Evolutionary conservation across 2,329 filamentous ascomycete genomes (phyloP).

Genomic region (Falciphora oryzae): DNA sequence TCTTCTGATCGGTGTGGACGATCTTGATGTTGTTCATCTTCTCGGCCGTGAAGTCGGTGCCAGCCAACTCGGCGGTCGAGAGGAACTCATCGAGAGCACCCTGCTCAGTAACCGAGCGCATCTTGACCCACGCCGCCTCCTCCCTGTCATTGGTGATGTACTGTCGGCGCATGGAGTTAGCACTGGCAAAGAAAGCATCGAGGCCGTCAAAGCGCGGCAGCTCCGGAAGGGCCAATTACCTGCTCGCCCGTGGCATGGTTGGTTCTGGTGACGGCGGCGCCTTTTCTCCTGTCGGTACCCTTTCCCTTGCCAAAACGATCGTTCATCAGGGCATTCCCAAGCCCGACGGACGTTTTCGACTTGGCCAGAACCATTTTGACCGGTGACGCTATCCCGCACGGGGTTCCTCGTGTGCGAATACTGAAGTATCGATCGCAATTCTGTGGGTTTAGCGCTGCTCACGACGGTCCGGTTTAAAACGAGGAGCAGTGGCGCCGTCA

Average conservation of each 20-base stretch:
- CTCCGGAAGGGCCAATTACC: conserved; percentile 29
- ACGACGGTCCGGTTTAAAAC: not conserved
- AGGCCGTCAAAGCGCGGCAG: not conserved
- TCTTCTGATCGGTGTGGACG: conserved; percentile 93
- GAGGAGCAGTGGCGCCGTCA: not conserved
- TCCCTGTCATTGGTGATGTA: conserved; percentile 89
- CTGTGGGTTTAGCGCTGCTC: not conserved
- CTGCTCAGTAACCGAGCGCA: conserved; percentile 98
- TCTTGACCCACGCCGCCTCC: conserved; percentile 96
- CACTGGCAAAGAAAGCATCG: conserved; percentile 2
- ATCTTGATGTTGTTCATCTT: conserved; percentile 99
- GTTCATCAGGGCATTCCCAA: conserved; percentile 98
- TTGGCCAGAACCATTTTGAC: conserved; percentile 63
- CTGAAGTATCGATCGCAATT: not conserved
- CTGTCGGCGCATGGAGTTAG: conserved; percentile 30
- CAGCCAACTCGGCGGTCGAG: conserved; percentile 91
- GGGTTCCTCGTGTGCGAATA: not conserved
- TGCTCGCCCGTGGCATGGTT: conserved; percentile 76
- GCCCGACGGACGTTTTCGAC: conserved; percentile 89
- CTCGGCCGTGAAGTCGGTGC: conserved; percentile 96
- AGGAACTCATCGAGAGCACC: conserved; percentile 95
- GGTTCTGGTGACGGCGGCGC: conserved; percentile 54
- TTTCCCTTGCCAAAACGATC: conserved; percentile 95
- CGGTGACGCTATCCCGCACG: not conserved
- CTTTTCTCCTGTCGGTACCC: conserved; percentile 73